Base-by-base conservation (phyloP, 768 basidiomycete genomes). In the Kwoniella heveanensis region DNA sequence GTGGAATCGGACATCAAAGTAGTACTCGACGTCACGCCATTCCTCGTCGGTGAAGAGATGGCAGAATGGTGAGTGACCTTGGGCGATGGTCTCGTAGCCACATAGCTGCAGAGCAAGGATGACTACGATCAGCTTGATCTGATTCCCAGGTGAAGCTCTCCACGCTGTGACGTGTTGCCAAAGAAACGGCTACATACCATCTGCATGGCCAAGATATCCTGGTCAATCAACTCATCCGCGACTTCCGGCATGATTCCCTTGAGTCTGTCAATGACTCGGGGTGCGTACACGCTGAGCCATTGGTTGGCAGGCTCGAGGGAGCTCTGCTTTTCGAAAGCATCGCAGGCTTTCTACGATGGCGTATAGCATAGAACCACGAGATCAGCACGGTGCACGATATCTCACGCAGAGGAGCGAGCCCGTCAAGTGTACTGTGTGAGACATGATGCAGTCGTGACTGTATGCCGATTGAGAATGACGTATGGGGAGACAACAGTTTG, bases 151-250 rank as follows among this genome's bases (percentile, higher is more conserved):
- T 6, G 32, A 13, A 32, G 32, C 13, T 32, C 13, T 6, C 32
- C 7, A 6, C 27, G 24, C 44, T 44, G 25, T 4, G 7, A 39
- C 12, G n/a, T 8, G 19, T 10, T n/a, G n/a, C n/a, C n/a, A n/a
- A 56, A 21, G 54, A 37, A 49, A 26, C n/a, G 24, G n/a, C n/a
- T n/a, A 68, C 78, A 60, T 46, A 80, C 74, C 78, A 80, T 80
- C 60, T 76, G 72, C 81, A 82, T 82, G 22, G 72, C 80, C 30
- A 82, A 70, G 27, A 82, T 68, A 66, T 82, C 81, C 65, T 73
- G 70, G 54, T 79, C 73, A 36, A 64, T 59, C 49, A 80, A 51
- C 50, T 72, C 62, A n/a, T 64, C 61, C 19, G 66, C 70, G 30
- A 80, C 61, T 2, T 70, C 60, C 19, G 70, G 69, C 48, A 76